Conservation (phyloP, 2,329 filamentous ascomycete genomes). For the Xylaria sp. region DNA sequence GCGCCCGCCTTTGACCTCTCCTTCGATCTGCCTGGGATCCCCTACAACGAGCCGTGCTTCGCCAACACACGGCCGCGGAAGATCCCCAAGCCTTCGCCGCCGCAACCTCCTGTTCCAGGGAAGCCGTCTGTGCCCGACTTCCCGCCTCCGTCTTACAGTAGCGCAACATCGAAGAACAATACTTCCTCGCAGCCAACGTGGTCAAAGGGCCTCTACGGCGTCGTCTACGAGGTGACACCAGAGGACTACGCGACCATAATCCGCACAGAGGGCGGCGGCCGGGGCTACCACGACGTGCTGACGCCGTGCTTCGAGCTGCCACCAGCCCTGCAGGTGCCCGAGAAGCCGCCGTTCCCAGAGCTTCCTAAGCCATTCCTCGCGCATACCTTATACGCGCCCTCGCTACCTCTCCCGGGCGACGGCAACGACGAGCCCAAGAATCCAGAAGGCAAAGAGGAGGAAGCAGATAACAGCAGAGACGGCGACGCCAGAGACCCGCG, state of each 20-base stretch:
- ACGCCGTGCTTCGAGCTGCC: constrained; percentile 81
- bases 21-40: constrained; percentile 86
- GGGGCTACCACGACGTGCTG: constrained; percentile 84
- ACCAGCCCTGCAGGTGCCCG: constrained; percentile 68
- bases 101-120: constrained; percentile 38
- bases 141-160: not conserved
- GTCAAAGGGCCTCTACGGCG: constrained; percentile 86
- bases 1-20: constrained; percentile 81
- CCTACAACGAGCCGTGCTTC: constrained; percentile 92
- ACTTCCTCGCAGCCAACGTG: constrained; percentile 58
- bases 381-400: constrained; percentile 83
- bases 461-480: constrained; percentile 33
- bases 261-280: constrained; percentile 87
- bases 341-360: constrained; percentile 65
- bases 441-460: constrained; percentile 5
- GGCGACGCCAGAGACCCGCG: constrained; percentile 36
- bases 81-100: constrained; percentile 55
- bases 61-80: constrained; percentile 78
- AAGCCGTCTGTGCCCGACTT: not conserved
- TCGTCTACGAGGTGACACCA: constrained; percentile 92
- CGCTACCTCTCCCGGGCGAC: constrained; percentile 51
- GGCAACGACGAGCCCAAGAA: constrained; percentile 16
- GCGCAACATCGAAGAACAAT: not conserved
- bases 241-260: constrained; percentile 88
- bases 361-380: constrained; percentile 77